phyloP scores from a whole-genome alignment of 768 basidiomycete species.

The Cubamyces sp. region DNA sequence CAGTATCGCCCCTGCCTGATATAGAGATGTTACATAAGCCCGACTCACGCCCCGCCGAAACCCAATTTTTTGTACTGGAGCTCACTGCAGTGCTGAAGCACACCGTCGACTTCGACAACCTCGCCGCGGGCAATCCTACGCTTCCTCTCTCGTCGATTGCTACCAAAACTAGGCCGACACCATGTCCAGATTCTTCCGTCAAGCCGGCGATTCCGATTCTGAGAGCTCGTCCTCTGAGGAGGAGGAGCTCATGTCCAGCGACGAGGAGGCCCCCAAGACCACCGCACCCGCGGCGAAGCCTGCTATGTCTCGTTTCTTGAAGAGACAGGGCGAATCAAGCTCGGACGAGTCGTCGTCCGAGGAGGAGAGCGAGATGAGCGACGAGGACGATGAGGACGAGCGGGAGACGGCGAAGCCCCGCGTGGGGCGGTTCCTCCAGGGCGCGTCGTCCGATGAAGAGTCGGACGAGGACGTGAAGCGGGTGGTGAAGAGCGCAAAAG shows the following conservation, averaged over 20 bases:
- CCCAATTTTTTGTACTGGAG: constrained; percentile 21
- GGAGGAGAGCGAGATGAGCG: constrained; percentile 54
- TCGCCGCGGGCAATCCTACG: constrained; percentile 16
- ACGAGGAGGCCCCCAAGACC: constrained; percentile 65
- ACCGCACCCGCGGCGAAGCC: constrained; percentile 50
- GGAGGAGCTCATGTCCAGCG: constrained; percentile 74
- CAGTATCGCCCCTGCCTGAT: not conserved
- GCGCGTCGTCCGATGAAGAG: constrained; percentile 54
- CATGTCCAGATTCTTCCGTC: constrained; percentile 92
- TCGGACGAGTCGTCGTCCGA: constrained; percentile 55
- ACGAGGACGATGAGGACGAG: constrained; percentile 44
- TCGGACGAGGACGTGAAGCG: constrained; percentile 73
- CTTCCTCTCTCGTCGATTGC: constrained; percentile 6
- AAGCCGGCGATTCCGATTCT: constrained; percentile 81
- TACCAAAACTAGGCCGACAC: constrained; percentile 18
- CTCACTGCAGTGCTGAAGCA: not conserved
- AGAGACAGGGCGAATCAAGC: constrained; percentile 59
- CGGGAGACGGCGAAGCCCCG: constrained; percentile 45
- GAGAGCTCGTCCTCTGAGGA: constrained; percentile 71
- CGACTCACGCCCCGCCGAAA: constrained; percentile 17
- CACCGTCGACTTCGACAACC: constrained; percentile 17
- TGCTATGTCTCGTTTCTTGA: constrained; percentile 81
- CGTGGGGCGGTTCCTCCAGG: constrained; percentile 42
- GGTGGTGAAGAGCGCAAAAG: constrained; percentile 84
- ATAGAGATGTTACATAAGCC: constrained; percentile 11